Evolutionary conservation across 2,329 filamentous ascomycete genomes (phyloP).

Genomic region (Zymoseptoria tritici): DNA sequence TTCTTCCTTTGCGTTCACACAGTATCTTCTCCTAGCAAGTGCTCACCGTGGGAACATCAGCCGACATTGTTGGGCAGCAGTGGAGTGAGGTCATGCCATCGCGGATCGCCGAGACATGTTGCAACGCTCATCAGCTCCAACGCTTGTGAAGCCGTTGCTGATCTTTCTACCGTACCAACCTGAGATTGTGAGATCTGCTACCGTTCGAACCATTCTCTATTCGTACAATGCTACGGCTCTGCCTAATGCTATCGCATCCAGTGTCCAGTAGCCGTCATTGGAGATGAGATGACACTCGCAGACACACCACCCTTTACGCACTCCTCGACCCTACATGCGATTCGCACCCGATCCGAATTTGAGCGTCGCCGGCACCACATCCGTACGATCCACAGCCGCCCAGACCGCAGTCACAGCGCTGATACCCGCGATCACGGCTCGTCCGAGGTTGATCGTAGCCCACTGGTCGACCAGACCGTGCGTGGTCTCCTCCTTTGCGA

Average conservation of each 20-base stretch:
- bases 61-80: neutral
- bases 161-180: neutral
- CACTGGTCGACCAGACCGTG: conserved; percentile 50
- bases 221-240: neutral
- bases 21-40: neutral
- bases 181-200: neutral
- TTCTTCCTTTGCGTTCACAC: neutral
- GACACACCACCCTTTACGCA: neutral
- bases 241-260: neutral
- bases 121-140: neutral
- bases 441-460: conserved; percentile 46
- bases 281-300: neutral
- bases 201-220: neutral
- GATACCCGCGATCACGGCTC: conserved; percentile 27
- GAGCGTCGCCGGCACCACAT: conserved; percentile 20
- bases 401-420: conserved; percentile 21
- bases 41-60: neutral
- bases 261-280: neutral
- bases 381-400: conserved; percentile 24
- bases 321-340: conserved; percentile 9
- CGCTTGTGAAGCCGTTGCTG: neutral
- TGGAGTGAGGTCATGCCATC: neutral
- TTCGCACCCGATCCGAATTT: conserved; percentile 20
- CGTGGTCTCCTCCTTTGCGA: conserved; percentile 38
- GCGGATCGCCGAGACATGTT: neutral